Percentiles rank a stretch among this genome's conserved stretches.
Evolutionary conservation across 2,329 filamentous ascomycete genomes (phyloP).

Genomic region (Aspergillus ochraceus): DNA sequence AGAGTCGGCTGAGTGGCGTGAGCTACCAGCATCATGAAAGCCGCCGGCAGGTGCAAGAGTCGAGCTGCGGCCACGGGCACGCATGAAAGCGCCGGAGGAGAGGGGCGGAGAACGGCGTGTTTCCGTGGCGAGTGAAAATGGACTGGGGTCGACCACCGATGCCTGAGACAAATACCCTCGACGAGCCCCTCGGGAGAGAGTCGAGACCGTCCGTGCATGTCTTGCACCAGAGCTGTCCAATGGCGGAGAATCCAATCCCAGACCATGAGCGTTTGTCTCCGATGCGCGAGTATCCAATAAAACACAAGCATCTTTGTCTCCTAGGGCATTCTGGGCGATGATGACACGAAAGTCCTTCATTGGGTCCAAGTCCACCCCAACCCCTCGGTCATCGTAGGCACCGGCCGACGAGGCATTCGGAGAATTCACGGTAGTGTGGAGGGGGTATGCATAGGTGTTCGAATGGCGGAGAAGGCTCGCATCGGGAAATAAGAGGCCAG

Average conservation of each 20-base stretch:
- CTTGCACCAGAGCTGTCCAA: slow-evolving; percentile 29
- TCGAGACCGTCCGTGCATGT: slow-evolving; percentile 41
- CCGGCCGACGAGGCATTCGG: slow-evolving; percentile 43
- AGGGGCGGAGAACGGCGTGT: slow-evolving; percentile 33
- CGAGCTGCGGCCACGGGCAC: slow-evolving; percentile 47
- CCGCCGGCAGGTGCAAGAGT: slow-evolving; percentile 40
- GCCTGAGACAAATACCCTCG: slow-evolving; percentile 36
- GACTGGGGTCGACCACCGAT: slow-evolving; percentile 34
- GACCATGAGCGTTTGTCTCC: slow-evolving; percentile 28
- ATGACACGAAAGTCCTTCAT: slow-evolving; percentile 48
- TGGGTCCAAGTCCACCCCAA: slow-evolving; percentile 44
- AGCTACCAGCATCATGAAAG: slow-evolving; percentile 35
- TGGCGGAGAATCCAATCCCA: slow-evolving; percentile 36
- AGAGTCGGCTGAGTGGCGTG: slow-evolving; percentile 45
- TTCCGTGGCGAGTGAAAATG: slow-evolving; percentile 32
- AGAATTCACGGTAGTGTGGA: slow-evolving; percentile 44
- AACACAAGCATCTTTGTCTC: slow-evolving; percentile 49
- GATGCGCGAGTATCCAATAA: slow-evolving; percentile 44
- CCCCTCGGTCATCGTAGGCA: slow-evolving; percentile 49
- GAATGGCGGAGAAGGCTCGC: slow-evolving; percentile 43
- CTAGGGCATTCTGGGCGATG: slow-evolving; percentile 50
- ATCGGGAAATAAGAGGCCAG: slow-evolving; percentile 49
- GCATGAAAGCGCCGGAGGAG: slow-evolving; percentile 40
- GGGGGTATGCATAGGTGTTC: slow-evolving; percentile 41
- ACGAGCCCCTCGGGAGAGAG: slow-evolving; percentile 36